These are phyloP conservation scores for Lasiosphaeris hirsuta DNA, from an alignment of 495 filamentous ascomycete species.

Conservation along the genomic window DNA sequence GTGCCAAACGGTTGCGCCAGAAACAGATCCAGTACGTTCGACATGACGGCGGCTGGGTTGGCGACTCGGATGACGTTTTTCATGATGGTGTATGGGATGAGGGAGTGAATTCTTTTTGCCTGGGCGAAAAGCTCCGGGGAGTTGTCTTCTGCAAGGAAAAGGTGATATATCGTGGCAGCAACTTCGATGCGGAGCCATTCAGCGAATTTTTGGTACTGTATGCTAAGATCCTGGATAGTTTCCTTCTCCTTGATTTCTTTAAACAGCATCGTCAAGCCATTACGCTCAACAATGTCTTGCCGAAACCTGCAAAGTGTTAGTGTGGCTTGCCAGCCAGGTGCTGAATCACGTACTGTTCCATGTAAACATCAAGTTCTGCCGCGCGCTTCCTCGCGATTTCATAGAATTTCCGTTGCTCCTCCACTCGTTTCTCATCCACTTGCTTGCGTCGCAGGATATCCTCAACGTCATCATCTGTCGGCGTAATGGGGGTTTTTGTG, in stretches of 20 bases:
- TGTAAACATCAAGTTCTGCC: constrained; percentile 91
- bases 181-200: constrained; percentile 98
- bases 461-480: constrained; percentile 75
- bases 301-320: constrained; percentile 41
- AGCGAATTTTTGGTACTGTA: constrained; percentile 96
- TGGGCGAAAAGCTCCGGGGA: constrained; percentile 94
- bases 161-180: constrained; percentile 92
- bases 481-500: constrained; percentile 59
- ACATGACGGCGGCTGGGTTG: constrained; percentile 95
- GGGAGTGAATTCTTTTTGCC: constrained; percentile 84
- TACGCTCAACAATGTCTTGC: constrained; percentile 55
- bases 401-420: constrained; percentile 92
- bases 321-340: neutral
- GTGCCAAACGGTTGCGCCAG: constrained; percentile 91
- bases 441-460: constrained; percentile 76
- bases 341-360: constrained; percentile 73
- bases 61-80: constrained; percentile 97
- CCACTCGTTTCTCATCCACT: constrained; percentile 81
- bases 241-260: constrained; percentile 85
- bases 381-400: constrained; percentile 90
- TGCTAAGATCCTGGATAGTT: constrained; percentile 78
- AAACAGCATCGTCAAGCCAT: constrained; percentile 92
- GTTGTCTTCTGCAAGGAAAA: constrained; percentile 97
- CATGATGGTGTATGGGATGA: constrained; percentile 86
- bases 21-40: constrained; percentile 86